Conservation (phyloP, 192 early-diverging fungal species). For the Gamsiella multidivaricata region DNA sequence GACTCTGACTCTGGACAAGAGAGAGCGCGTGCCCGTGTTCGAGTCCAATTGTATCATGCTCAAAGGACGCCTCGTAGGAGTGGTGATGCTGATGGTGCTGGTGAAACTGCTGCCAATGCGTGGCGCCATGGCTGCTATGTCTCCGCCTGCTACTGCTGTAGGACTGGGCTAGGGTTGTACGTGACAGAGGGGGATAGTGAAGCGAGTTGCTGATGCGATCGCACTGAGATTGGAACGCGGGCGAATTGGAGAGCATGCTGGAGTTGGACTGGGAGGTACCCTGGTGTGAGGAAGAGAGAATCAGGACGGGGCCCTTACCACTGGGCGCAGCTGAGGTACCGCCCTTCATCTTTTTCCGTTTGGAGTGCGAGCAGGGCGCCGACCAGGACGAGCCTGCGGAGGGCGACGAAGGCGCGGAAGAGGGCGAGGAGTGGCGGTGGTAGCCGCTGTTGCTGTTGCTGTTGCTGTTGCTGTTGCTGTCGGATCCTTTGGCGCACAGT, state of each 20-base stretch:
- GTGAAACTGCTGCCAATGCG: slow-evolving; percentile 44
- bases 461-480: slow-evolving; percentile 5
- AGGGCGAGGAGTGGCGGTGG: slow-evolving; percentile 11
- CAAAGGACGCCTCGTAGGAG: slow-evolving; percentile 8
- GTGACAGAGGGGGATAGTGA: slow-evolving; percentile 11
- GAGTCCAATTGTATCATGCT: slow-evolving; percentile 10
- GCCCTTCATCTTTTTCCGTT: slow-evolving; percentile 40
- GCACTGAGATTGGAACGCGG: slow-evolving; percentile 13
- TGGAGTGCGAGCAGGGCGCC: slow-evolving; percentile 18
- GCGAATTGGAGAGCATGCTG: slow-evolving; percentile 18
- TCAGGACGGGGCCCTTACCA: slow-evolving; percentile 3
- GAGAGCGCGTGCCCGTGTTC: neutral
- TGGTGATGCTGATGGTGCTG: slow-evolving; percentile 8
- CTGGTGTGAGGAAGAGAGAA: slow-evolving; percentile 7
- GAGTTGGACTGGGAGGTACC: neutral
- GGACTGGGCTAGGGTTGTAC: neutral
- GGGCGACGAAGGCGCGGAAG: too few relatives aligned
- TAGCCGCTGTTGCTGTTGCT: slow-evolving; percentile 3
- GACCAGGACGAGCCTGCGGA: slow-evolving; percentile 9
- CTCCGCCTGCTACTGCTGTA: slow-evolving; percentile 9
- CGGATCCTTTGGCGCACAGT: slow-evolving; percentile 32
- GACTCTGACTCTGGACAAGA: neutral
- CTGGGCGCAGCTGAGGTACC: neutral
- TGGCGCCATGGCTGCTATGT: slow-evolving; percentile 14
- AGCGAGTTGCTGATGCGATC: slow-evolving; percentile 3